Conservation (phyloP, 2,329 filamentous ascomycete genomes). For the Aspergillus costaricaensis region DNA sequence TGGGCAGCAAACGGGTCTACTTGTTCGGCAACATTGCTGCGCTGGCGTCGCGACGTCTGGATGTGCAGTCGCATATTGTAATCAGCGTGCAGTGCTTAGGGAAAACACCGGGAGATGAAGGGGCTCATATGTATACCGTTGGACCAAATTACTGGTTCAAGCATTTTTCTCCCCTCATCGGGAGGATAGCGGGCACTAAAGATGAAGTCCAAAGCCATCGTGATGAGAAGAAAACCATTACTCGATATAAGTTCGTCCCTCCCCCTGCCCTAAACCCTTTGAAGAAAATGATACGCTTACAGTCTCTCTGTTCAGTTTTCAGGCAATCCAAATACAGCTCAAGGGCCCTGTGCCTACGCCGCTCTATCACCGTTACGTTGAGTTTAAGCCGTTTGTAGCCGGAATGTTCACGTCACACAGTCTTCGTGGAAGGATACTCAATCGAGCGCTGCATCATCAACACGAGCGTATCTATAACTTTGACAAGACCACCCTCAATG, state of each 20-base stretch:
- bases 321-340: constrained; percentile 88
- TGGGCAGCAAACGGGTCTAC: constrained; percentile 86
- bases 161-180: constrained; percentile 87
- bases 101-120: constrained; percentile 64
- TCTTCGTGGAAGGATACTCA: constrained; percentile 75
- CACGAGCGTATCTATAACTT: constrained; percentile 89
- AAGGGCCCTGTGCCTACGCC: constrained; percentile 75
- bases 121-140: constrained; percentile 74
- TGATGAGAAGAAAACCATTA: constrained; percentile 56
- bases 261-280: neutral
- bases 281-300: neutral
- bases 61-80: constrained; percentile 70
- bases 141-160: constrained; percentile 76
- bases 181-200: constrained; percentile 73
- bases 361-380: constrained; percentile 89
- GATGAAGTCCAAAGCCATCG: constrained; percentile 60
- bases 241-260: constrained; percentile 72
- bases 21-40: constrained; percentile 68
- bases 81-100: constrained; percentile 79
- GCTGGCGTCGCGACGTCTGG: constrained; percentile 61
- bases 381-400: constrained; percentile 87
- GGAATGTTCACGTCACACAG: constrained; percentile 82
- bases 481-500: constrained; percentile 72
- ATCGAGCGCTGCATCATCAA: constrained; percentile 86
- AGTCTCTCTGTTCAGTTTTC: constrained; percentile 63